phyloP scores from a whole-genome alignment of 139 green algal genomes.

The Marvania coccoides region DNA sequence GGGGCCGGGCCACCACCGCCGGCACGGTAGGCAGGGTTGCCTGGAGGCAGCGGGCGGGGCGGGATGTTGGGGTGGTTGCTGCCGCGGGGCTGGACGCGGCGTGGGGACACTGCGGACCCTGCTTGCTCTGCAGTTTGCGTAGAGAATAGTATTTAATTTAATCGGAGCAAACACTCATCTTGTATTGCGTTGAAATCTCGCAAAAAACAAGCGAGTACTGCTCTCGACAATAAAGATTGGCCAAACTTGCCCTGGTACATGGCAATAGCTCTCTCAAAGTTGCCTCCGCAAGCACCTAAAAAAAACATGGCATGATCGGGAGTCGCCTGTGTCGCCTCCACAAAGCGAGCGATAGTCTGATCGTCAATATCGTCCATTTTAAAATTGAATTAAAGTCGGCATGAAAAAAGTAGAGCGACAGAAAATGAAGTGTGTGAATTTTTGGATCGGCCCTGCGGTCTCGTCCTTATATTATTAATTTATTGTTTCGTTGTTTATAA shows the following conservation, averaged over 20 bases:
- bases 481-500: no score
- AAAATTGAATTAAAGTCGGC: no score
- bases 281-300: conserved; percentile 36
- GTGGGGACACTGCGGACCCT: background rate
- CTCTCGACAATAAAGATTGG: no score
- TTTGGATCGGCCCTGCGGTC: no score
- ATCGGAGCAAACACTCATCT: background rate
- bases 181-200: no score
- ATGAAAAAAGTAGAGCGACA: no score
- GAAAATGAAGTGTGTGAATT: no score
- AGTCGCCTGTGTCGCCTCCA: conserved; percentile 25
- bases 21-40: background rate
- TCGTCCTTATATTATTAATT: no score
- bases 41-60: background rate
- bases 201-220: no score
- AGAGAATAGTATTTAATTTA: background rate
- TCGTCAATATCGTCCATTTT: conserved; percentile 8
- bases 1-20: background rate
- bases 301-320: conserved; percentile 42
- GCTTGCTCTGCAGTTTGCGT: conserved; percentile 6
- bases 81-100: background rate
- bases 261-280: conserved; percentile 38
- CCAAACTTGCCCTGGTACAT: conserved; percentile 40
- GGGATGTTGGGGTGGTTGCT: conserved; percentile 1
- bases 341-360: conserved; percentile 27